These are phyloP conservation scores for Garcia nutans DNA, from an alignment of 345 rosid species.

Conservation along the genomic window DNA sequence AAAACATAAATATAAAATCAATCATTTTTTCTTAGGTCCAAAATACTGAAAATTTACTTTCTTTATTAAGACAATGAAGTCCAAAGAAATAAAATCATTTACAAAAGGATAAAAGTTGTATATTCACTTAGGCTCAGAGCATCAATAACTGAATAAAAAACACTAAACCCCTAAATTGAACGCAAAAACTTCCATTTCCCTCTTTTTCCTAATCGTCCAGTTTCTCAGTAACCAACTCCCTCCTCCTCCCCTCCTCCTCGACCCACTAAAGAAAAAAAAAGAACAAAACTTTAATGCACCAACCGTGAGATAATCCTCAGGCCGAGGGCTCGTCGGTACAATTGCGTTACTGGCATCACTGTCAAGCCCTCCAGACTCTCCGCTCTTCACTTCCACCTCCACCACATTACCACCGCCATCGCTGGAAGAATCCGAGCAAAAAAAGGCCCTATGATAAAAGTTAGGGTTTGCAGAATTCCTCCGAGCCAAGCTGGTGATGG, in stretches of 20 bases:
- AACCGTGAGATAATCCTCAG: constrained; percentile 91
- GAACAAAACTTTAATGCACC: constrained; percentile 8
- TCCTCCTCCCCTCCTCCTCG: background rate
- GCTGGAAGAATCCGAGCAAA: constrained; percentile 65
- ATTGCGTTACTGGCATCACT: constrained; percentile 64
- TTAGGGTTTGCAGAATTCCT: constrained; percentile 17
- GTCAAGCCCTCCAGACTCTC: constrained; percentile 40
- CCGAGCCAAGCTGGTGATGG: constrained; percentile 18
- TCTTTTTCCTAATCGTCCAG: background rate
- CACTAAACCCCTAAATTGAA: background rate
- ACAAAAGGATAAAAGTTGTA: background rate
- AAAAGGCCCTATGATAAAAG: constrained; percentile 51
- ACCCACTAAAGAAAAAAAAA: background rate
- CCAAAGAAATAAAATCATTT: background rate
- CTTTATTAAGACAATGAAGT: background rate
- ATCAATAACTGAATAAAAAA: background rate
- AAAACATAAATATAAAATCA: background rate
- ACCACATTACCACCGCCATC: constrained; percentile 35
- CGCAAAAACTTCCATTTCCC: constrained; percentile 4
- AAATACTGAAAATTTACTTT: background rate
- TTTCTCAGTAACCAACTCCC: constrained; percentile 6
- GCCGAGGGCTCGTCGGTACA: constrained; percentile 70
- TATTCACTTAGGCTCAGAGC: background rate
- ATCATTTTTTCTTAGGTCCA: background rate
- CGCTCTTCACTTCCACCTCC: constrained; percentile 49